phyloP scores from a whole-genome alignment of 306 rosid genomes.

The Prunus fruticosa region DNA sequence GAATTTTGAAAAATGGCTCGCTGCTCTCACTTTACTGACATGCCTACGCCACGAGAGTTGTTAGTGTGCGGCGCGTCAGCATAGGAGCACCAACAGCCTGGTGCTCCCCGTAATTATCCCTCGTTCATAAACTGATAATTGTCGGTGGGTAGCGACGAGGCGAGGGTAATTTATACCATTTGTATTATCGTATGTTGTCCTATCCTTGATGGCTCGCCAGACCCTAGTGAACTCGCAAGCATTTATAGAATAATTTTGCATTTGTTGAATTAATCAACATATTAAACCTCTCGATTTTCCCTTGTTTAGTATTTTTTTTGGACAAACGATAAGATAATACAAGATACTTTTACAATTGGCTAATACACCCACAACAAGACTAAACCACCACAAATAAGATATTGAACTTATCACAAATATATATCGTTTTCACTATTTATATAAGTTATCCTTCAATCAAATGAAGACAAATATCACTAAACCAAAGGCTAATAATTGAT shows the following conservation, averaged over 20 bases:
- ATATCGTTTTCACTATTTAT: fast-evolving
- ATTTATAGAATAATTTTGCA: no score
- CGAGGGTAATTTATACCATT: constrained; percentile 23
- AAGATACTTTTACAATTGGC: no score
- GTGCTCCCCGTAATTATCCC: constrained; percentile 15
- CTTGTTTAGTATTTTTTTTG: no score
- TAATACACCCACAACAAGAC: no score
- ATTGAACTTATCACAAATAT: no score
- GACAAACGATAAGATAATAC: no score
- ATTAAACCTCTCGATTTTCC: no score
- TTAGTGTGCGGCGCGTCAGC: neutral
- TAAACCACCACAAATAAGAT: no score
- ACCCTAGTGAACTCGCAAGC: neutral
- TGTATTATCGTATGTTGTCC: neutral
- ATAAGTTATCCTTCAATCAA: no score
- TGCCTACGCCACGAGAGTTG: constrained; percentile 2
- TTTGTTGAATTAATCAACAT: no score
- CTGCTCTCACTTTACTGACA: constrained; percentile 16
- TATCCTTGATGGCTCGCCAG: neutral
- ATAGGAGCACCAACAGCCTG: neutral
- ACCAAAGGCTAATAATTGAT: no score
- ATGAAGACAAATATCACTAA: no score
- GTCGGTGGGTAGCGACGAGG: constrained; percentile 32
- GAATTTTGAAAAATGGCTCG: constrained; percentile 29
- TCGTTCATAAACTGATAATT: neutral